Evolutionary conservation across 495 filamentous ascomycete species (phyloP), one percentile per base, ranked within the genome.

Genomic region (Lophiostoma macrostomum): DNA sequence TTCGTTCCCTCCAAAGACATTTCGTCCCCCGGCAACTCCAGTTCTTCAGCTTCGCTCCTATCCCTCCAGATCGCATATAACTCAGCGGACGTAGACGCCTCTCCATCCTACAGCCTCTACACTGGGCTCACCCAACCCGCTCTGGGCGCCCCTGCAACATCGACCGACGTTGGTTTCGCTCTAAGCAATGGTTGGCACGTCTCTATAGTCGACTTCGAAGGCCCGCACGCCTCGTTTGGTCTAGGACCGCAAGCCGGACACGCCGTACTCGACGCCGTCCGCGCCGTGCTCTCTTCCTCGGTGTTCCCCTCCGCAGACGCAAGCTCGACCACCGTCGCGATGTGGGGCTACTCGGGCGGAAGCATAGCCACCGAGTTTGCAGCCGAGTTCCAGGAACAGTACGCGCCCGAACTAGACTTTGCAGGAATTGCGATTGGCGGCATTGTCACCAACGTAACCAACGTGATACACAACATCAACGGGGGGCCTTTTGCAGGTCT

Each of bases 331-430:
- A 52, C 23, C 20, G 18, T 22, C 16, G 48, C 48, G 4, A 53
- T 80, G 57, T 80, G 73, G 74, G 80, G 79, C 4, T 83, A 81
- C 53, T 79, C 75, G 5, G 79, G 80, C n/a, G 80, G 79, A 27
- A 68, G 72, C 1, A 67, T 81, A 38, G 78, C 79, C 0, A 76
- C 71, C 1, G 76, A 71, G 41, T 81, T 74, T 68, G 79, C 78
- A 0, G 71, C 72, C 8, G 75, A 79, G 53, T 47, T 82, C 40
- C 75, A 78, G 35, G 66, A 64, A 11, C 53, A 54, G 4, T 83
- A 83, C 56, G 78, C 79, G 1, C 73, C 79, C 0, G 78, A 81
- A 31, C 61, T 84, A 2, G 50, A 69, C 23, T 71, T 82, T 42
- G 67, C 64, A 31, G 75, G 77, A 12, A 74, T 70, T 49, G 74